Base-by-base conservation (phyloP, 768 basidiomycete species). In the Chalciporus chontae region DNA sequence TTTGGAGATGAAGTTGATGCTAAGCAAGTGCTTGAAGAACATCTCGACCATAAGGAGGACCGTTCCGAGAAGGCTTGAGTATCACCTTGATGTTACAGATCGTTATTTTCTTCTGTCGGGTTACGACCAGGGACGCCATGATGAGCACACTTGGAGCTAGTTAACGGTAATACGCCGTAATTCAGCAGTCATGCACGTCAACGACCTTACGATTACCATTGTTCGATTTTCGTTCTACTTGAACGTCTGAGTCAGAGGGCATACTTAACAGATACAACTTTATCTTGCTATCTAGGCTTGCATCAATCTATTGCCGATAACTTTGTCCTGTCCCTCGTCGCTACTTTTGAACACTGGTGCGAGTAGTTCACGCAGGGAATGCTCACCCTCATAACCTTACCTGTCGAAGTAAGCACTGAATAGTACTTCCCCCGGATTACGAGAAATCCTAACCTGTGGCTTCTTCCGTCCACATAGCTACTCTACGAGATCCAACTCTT, bases 401-500 rank as follows among this genome's bases (percentile, higher is more conserved):
- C 72, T 13, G 62, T 69, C 19, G 71, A 74, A 64, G 73, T 73
- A 51, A 38, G 60, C 24, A 29, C 31, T 32, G n/a, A 21, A 2
- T 6, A n/a, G 19, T 13, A 45, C 11, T 43, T 31, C 36, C 40
- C 24, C n/a, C n/a, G n/a, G n/a, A 49, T 45, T 29, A 39, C 23
- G 37, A 40, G 29, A 37, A 18, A 14, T 10, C 38, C 59, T 48
- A 59, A 59, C 52, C 34, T 21, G 2, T 31, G 9, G 29, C 7
- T 2, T 17, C 31, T 43, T 32, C 29, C 26, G 15, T 38, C 17
- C 5, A 31, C 27, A 2, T 57, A 94, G 93, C 75, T 97, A 8
- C 67, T 94, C 0, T 85, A 87, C 57, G 81, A 92, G 48, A 76
- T 95, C 13, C 87, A 93, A 56, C 75, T 88, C 15, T 74, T 74